Evolutionary conservation across 2,329 filamentous ascomycete species (phyloP).

Genomic region (Ophiostoma himal-ulmi): DNA sequence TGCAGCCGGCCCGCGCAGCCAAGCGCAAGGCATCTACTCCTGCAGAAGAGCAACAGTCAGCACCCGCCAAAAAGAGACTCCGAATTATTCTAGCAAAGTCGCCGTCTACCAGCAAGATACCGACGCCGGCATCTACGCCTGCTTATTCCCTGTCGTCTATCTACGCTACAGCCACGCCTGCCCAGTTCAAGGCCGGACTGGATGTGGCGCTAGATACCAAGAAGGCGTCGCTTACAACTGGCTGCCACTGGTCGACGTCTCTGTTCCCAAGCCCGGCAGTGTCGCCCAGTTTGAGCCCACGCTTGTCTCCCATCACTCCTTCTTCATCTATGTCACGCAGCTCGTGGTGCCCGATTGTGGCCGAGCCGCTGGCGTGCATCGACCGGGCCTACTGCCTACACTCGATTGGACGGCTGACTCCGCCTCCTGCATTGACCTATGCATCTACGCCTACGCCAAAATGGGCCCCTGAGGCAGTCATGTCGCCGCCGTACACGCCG

Average conservation of each 20-base stretch:
- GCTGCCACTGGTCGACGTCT: slow-evolving; percentile 6
- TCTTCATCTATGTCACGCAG: background rate
- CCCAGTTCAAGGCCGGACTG: background rate
- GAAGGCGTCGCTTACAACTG: background rate
- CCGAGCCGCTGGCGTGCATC: slow-evolving; percentile 20
- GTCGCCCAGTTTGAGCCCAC: background rate
- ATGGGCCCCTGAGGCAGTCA: slow-evolving; percentile 5
- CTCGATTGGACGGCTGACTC: background rate
- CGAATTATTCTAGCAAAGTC: background rate
- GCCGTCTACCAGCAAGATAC: background rate
- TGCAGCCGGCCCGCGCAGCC: slow-evolving; percentile 22
- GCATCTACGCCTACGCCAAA: background rate
- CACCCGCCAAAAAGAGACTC: background rate
- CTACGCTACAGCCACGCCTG: background rate
- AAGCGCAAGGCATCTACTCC: slow-evolving; percentile 16
- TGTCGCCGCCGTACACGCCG: slow-evolving; percentile 15
- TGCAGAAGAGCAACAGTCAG: background rate
- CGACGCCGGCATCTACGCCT: background rate
- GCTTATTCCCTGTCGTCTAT: background rate
- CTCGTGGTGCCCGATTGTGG: slow-evolving; percentile 22
- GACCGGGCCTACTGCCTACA: slow-evolving; percentile 21
- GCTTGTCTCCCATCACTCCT: background rate
- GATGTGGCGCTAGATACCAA: slow-evolving; percentile 13
- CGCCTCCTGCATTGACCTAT: background rate
- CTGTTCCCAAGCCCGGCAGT: background rate